A percentile compares a stretch with the other conserved stretches of the same genome.
Evolutionary conservation across 1,139 yeast species (phyloP).

Genomic region (Kodamaea suecica): DNA sequence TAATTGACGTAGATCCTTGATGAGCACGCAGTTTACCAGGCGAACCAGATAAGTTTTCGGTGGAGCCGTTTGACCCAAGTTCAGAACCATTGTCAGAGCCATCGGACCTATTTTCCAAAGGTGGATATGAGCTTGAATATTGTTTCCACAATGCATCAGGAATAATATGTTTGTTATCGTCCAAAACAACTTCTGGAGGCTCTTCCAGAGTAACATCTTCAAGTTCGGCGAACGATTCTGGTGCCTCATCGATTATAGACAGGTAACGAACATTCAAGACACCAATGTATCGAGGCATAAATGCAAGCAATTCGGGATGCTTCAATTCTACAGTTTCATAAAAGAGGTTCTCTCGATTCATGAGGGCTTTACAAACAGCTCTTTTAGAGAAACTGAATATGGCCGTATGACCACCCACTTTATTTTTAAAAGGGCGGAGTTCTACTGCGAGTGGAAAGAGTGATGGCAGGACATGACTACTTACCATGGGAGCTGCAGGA

Average conservation of each 20-base stretch:
- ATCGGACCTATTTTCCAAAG: slow-evolving; percentile 29
- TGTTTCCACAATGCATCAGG: slow-evolving; percentile 73
- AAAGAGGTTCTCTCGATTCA: slow-evolving; percentile 85
- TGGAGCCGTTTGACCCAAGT: slow-evolving; percentile 2
- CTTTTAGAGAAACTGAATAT: slow-evolving; percentile 85
- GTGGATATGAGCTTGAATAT: slow-evolving; percentile 59
- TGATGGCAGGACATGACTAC: too few relatives aligned
- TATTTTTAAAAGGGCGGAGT: slow-evolving; percentile 80
- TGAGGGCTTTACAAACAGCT: slow-evolving; percentile 94
- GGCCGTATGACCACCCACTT: slow-evolving; percentile 98
- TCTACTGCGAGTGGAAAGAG: slow-evolving; percentile 75
- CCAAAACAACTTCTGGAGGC: slow-evolving; percentile 78
- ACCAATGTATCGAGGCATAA: slow-evolving; percentile 93
- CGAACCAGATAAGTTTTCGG: slow-evolving; percentile 3
- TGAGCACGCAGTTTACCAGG: background rate
- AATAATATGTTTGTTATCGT: slow-evolving; percentile 85
- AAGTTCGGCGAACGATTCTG: slow-evolving; percentile 1
- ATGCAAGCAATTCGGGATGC: slow-evolving; percentile 72
- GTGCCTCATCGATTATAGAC: slow-evolving; percentile 40
- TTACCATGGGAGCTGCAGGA: background rate
- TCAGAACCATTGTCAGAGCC: slow-evolving; percentile 7
- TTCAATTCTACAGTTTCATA: slow-evolving; percentile 81
- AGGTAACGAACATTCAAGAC: slow-evolving; percentile 86
- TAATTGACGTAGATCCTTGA: slow-evolving; percentile 34
- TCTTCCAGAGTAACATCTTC: slow-evolving; percentile 16